These are phyloP conservation scores for Solanum phureja DNA, from an alignment of 257 asterid species.

Conservation along the genomic window DNA sequence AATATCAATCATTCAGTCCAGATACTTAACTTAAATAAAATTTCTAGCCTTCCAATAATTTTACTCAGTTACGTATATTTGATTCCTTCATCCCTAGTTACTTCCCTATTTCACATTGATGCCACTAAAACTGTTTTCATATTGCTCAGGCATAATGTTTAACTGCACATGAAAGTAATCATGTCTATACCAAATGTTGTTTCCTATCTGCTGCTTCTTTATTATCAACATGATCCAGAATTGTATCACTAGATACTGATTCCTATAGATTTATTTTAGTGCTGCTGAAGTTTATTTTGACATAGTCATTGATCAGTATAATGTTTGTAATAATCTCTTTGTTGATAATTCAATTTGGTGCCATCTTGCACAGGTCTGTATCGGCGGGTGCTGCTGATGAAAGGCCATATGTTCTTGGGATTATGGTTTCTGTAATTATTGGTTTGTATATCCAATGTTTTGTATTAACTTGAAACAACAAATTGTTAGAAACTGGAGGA, in stretches of 20 bases:
- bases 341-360: not conserved
- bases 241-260: not conserved
- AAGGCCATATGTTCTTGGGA: slow-evolving; percentile 19
- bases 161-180: not conserved
- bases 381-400: slow-evolving; percentile 24
- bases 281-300: not conserved
- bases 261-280: not conserved
- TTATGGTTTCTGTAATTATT: slow-evolving; percentile 23
- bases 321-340: not conserved
- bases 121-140: not conserved
- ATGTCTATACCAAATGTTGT: not conserved
- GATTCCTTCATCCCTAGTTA: not conserved
- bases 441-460: slow-evolving; percentile 40
- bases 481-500: not conserved
- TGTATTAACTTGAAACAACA: slow-evolving; percentile 19
- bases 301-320: not conserved
- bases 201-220: not conserved
- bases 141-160: not conserved
- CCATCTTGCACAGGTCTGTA: slow-evolving; percentile 7
- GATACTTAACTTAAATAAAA: not conserved
- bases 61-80: not conserved
- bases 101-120: not conserved
- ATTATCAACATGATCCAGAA: not conserved
- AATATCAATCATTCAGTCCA: not conserved
- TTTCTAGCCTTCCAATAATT: not conserved